Conservation (phyloP, 1,139 yeast species). For the Meyerozyma athensensis region DNA sequence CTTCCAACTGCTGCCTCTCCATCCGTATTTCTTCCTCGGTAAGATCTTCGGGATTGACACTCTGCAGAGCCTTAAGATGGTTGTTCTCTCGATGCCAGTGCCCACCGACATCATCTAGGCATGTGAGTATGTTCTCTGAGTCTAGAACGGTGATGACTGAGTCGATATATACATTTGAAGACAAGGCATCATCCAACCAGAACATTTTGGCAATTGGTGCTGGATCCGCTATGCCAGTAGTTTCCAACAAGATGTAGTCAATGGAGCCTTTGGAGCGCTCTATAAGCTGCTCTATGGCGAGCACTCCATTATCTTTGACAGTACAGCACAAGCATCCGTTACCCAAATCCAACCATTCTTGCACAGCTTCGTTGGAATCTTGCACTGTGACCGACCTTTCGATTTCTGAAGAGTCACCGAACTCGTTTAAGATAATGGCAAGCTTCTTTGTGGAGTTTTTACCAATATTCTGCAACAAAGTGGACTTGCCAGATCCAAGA, state of each 20-base stretch:
- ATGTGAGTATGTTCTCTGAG: conserved; percentile 58
- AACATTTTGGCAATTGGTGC: conserved; percentile 96
- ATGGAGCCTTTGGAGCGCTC: conserved; percentile 67
- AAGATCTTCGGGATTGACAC: conserved; percentile 18
- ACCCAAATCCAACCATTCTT: conserved; percentile 94
- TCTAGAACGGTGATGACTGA: conserved; percentile 94
- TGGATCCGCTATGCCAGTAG: conserved; percentile 98
- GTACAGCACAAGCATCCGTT: conserved; percentile 97
- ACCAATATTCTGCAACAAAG: conserved; percentile 72
- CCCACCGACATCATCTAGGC: conserved; percentile 69
- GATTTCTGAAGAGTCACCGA: conserved; percentile 83
- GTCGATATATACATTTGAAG: conserved; percentile 81
- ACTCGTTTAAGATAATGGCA: conserved; percentile 89
- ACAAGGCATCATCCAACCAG: conserved; percentile 90
- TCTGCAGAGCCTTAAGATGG: conserved; percentile 21
- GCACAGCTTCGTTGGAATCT: conserved; percentile 54
- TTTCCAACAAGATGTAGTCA: conserved; percentile 85
- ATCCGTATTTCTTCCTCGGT: conserved; percentile 31
- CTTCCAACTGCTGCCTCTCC: conserved; percentile 26
- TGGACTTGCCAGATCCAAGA: conserved; percentile 91
- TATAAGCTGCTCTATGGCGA: conserved; percentile 86
- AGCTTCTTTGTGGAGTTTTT: conserved; percentile 62
- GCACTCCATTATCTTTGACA: conserved; percentile 89
- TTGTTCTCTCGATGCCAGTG: conserved; percentile 45
- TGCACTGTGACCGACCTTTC: conserved; percentile 82